Evolutionary conservation across 768 basidiomycete species (phyloP).

Genomic region (Leccinum barrowsii): DNA sequence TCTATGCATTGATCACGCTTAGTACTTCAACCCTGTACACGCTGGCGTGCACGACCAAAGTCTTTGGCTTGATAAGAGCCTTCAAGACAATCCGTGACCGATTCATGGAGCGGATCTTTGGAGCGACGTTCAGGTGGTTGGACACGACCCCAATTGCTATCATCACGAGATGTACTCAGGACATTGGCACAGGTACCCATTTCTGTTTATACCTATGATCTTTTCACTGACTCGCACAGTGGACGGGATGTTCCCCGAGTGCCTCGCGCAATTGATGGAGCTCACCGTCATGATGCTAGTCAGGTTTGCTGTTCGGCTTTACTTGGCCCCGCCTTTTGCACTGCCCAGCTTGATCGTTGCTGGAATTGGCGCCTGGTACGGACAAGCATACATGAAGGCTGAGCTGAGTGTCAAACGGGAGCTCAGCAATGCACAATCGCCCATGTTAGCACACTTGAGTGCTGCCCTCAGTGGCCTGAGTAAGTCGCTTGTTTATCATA

Average conservation of each 20-base stretch:
- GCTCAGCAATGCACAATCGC: conserved; percentile 23
- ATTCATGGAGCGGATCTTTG: conserved; percentile 51
- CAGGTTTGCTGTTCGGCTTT: neutral
- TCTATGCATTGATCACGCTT: conserved; percentile 39
- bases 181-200: conserved; percentile 37
- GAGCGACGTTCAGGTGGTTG: conserved; percentile 60
- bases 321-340: conserved; percentile 19
- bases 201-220: neutral
- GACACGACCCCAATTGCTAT: conserved; percentile 36
- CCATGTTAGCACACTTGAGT: conserved; percentile 13
- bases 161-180: conserved; percentile 40
- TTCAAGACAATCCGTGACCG: conserved; percentile 50
- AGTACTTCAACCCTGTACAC: conserved; percentile 32
- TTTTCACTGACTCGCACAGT: conserved; percentile 5
- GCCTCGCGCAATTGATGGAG: neutral
- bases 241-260: conserved; percentile 4
- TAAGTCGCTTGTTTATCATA: conserved; percentile 1
- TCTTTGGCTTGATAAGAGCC: conserved; percentile 48
- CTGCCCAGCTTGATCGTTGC: conserved; percentile 22
- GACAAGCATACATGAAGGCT: conserved; percentile 41
- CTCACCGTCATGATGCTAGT: conserved; percentile 6
- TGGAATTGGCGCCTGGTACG: conserved; percentile 32
- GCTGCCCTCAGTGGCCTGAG: conserved; percentile 14
- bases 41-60: conserved; percentile 36
- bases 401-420: conserved; percentile 36